Percentiles rank a stretch among this genome's conserved stretches.
phyloP scores from a whole-genome alignment of 2,329 filamentous ascomycete genomes.

The Pseudonectria buxi region DNA sequence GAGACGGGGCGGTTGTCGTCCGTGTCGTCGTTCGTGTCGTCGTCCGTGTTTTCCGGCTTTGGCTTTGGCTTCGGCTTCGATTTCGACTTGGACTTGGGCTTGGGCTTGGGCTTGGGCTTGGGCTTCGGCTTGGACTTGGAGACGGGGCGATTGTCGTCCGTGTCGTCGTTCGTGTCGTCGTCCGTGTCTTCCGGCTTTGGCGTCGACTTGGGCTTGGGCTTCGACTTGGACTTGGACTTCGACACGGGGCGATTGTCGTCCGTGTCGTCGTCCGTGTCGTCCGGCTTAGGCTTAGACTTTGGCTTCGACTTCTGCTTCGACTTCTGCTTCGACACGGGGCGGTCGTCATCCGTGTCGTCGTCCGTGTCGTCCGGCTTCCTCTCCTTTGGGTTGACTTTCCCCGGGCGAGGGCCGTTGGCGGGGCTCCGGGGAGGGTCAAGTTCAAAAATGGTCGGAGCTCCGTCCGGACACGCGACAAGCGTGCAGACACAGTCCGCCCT shows the following conservation, averaged over 20 bases:
- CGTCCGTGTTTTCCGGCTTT: constrained; percentile 1
- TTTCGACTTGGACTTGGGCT: background rate
- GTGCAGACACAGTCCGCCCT: constrained; percentile 20
- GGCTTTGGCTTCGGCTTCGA: background rate
- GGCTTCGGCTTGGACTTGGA: constrained; percentile 6
- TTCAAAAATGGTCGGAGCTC: constrained; percentile 3
- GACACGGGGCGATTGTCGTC: background rate
- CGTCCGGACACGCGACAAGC: constrained; percentile 17
- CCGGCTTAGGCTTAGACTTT: no score
- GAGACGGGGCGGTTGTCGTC: constrained; percentile 16
- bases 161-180: constrained; percentile 3
- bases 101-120: constrained; percentile 3
- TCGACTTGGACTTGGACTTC: no score
- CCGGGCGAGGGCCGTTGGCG: no score
- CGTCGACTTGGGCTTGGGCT: background rate
- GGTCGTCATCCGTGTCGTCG: background rate
- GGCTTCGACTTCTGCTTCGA: no score
- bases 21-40: constrained; percentile 4
- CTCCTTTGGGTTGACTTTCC: no score
- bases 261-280: background rate
- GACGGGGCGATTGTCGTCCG: constrained; percentile 15
- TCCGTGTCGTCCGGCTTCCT: no score
- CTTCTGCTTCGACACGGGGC: no score
- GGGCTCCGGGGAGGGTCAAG: no score
- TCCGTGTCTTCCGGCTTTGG: no score